Evolutionary conservation across 2,329 filamentous ascomycete species (phyloP).

Genomic region (Hypoxylon sp.): DNA sequence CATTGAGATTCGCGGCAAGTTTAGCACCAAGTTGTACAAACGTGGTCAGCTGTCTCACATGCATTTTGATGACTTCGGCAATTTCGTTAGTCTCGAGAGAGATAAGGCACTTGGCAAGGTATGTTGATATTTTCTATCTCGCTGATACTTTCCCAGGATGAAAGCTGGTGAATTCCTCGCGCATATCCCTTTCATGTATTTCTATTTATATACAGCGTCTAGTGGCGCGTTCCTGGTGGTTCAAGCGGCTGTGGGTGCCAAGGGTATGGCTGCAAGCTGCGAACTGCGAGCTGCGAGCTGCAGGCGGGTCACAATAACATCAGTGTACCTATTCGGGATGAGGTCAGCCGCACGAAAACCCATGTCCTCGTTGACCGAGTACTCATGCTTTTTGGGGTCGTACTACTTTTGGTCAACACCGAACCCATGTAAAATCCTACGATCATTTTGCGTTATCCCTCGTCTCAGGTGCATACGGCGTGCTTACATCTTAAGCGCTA

Average conservation of each 20-base stretch:
- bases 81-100: slow-evolving; percentile 85
- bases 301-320: slow-evolving; percentile 32
- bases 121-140: slow-evolving; percentile 50
- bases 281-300: slow-evolving; percentile 32
- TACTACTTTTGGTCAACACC: slow-evolving; percentile 15
- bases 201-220: slow-evolving; percentile 40
- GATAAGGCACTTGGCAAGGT: slow-evolving; percentile 90
- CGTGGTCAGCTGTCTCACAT: slow-evolving; percentile 79
- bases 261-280: slow-evolving; percentile 51
- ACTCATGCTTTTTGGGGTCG: slow-evolving; percentile 16
- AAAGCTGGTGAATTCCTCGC: slow-evolving; percentile 8
- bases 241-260: slow-evolving; percentile 43
- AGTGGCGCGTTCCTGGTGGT: slow-evolving; percentile 22
- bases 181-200: slow-evolving; percentile 20
- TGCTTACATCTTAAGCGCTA: slow-evolving; percentile 24
- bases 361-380: slow-evolving; percentile 10
- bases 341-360: slow-evolving; percentile 30
- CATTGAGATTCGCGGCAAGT: slow-evolving; percentile 94
- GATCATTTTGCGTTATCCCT: slow-evolving; percentile 27
- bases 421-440: slow-evolving; percentile 25
- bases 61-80: slow-evolving; percentile 87
- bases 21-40: slow-evolving; percentile 88
- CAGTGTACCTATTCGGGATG: slow-evolving; percentile 26
- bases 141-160: slow-evolving; percentile 10
- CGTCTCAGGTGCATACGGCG: slow-evolving; percentile 20